Evolutionary conservation across 129 eudicot genomes (phyloP).

Genomic region (Tagetes patula): DNA sequence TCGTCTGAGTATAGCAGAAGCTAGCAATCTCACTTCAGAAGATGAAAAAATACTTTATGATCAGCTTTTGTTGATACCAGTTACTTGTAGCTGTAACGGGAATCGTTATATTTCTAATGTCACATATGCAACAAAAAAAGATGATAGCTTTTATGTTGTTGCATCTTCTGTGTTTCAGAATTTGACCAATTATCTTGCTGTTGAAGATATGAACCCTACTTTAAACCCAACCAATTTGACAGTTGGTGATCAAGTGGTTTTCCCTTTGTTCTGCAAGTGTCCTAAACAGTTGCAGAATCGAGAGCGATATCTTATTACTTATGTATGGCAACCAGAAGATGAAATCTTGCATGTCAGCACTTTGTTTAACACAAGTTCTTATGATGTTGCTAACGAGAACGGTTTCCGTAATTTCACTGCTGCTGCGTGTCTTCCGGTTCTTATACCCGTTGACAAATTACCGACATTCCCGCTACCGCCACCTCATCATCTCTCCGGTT

Average conservation of each 20-base stretch:
- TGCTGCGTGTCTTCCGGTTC: conserved; percentile 64
- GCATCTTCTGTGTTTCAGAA: conserved; percentile 56
- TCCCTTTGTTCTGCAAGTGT: conserved; percentile 79
- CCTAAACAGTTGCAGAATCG: conserved; percentile 38
- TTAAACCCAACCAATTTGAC: conserved; percentile 52
- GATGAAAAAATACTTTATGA: conserved; percentile 41
- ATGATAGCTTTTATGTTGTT: conserved; percentile 66
- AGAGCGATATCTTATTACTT: conserved; percentile 51
- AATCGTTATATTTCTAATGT: conserved; percentile 47
- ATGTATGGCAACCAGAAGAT: conserved; percentile 80
- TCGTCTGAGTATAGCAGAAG: conserved; percentile 45
- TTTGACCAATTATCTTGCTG: conserved; percentile 49
- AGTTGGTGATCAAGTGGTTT: conserved; percentile 51
- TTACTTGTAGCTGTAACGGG: conserved; percentile 56
- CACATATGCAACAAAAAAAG: conserved; percentile 50
- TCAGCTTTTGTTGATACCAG: conserved; percentile 65
- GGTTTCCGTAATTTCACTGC: conserved; percentile 56
- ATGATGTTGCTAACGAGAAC: conserved; percentile 44
- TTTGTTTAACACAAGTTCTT: conserved; percentile 49
- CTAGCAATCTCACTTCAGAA: conserved; percentile 54
- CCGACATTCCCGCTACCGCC: conserved; percentile 49
- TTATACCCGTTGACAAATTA: conserved; percentile 51
- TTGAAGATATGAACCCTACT: conserved; percentile 60
- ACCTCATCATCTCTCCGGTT: conserved; percentile 27
- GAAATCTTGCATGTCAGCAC: conserved; percentile 45